Base-by-base conservation (phyloP, 2,329 filamentous ascomycete genomes). In the Epicoccum nigrum region DNA sequence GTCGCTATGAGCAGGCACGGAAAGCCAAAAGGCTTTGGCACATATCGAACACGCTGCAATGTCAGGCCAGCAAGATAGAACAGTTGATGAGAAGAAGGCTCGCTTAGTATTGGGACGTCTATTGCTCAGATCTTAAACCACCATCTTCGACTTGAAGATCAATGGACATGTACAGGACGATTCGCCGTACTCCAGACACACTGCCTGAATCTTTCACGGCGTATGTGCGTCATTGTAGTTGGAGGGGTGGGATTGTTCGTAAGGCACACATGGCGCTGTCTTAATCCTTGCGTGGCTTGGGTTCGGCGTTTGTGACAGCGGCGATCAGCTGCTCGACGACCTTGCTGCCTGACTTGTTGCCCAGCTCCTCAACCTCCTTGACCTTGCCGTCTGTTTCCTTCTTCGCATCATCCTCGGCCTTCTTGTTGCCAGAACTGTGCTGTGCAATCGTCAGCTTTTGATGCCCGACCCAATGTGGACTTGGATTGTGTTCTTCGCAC, bases 391-490 rank as follows among this genome's bases (percentile, higher is more conserved):
- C 90, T 45, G 89, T 89, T 60, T 93, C 90, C 77, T 87, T 87
- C 76, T 86, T 85, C 61, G 91, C 90, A 67, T 92, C 81, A 59
- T 86, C 83, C 54, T 86, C 84, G 19, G 83, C 83, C 62, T 81
- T 83, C 75, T 88, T 85, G 83, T 97, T 97, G 69, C 92, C 92
- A 75, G 90, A 90, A 67, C 89, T 88, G 79, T 99, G 93, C 93
- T 97, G 65, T 62, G 30, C 9, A 28, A 15, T 38, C n/a, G 55
- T 71, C 41, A 70, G 63, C 44, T 37, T 39, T 12, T n/a, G 6
- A 28, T 32, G 19, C 23, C 9, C 21, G 12, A n/a, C 12, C 19
- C 11, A 2, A 5, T 13, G 23, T 16, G 25, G 17, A 30, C 23
- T 30, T 17, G 15, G 28, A 25, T 20, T 20, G 13, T 23, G 20